Evolutionary conservation across 1,139 yeast species (phyloP), one percentile per base, ranked within the genome.

Genomic region (Pneumocystis murina): DNA sequence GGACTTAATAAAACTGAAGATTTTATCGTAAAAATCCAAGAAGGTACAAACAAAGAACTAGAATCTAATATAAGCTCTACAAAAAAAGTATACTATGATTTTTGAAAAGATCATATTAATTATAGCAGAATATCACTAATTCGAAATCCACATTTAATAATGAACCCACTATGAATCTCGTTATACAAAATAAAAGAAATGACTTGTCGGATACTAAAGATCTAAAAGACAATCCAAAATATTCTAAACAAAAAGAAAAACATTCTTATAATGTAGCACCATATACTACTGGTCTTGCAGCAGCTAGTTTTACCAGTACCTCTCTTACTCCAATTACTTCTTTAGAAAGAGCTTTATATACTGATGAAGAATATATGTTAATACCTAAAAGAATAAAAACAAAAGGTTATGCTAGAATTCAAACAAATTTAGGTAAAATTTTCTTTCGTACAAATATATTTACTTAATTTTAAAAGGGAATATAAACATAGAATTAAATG

Each of bases 231-330:
- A 48, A 8, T 40, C 60, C 10, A 54, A 55, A 43, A 61, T 30
- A 24, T 41, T 61, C 57, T 35, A 40, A 60, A 10, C 61, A 43
- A 16, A 38, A 36, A 20, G 28, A 39, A 33, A 55, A 62, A 38
- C 59, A 59, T 39, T 66, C 68, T 2, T 65, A 62, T 48, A 67
- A 68, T 33, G 62, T 64, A 3, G 62, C 70, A 7, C 61, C 61
- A n/a, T 63, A 64, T 59, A 69, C 75, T 5, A 71, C 75, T 6
- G 75, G 74, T 43, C 71, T 72, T 24, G 69, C 74, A 64, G 75
- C 76, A 3, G 67, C 73, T 12, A 70, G 75, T 2, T 66, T 74
- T n/a, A 74, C 77, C 6, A 74, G 76, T 1, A 74, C 77, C 0
- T 71, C 75, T 1, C 66, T 71, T 28, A 69, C 70, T 7, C 72